phyloP scores from a whole-genome alignment of 495 filamentous ascomycete genomes.

The Xylaria sp. region DNA sequence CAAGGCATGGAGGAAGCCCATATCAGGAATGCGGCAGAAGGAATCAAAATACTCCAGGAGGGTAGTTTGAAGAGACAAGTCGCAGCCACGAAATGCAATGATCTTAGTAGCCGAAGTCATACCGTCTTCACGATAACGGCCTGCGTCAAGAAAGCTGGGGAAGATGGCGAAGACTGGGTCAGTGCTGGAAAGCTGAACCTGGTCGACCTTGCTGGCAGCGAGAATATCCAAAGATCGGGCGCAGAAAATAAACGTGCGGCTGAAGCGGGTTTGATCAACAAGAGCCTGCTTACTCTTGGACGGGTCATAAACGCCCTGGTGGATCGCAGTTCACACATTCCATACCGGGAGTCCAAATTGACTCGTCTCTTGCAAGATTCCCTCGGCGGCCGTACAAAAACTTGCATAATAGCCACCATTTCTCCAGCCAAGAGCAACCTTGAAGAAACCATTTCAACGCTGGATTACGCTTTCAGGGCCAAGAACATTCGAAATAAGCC shows the following conservation, averaged over 20 bases:
- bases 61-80: slow-evolving; percentile 95
- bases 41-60: slow-evolving; percentile 85
- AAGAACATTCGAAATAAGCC: slow-evolving; percentile 99
- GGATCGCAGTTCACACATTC: slow-evolving; percentile 88
- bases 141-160: slow-evolving; percentile 78
- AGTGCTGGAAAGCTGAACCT: slow-evolving; percentile 93
- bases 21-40: slow-evolving; percentile 82
- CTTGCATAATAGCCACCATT: slow-evolving; percentile 96
- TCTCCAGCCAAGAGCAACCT: slow-evolving; percentile 93
- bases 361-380: slow-evolving; percentile 96
- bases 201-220: slow-evolving; percentile 94
- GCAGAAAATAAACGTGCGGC: slow-evolving; percentile 97
- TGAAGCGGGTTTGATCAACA: slow-evolving; percentile 97
- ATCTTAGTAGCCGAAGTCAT: slow-evolving; percentile 93
- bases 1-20: slow-evolving; percentile 98
- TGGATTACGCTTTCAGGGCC: slow-evolving; percentile 96
- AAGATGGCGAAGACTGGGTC: slow-evolving; percentile 86
- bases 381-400: slow-evolving; percentile 92
- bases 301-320: slow-evolving; percentile 98
- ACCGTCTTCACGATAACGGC: slow-evolving; percentile 96
- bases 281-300: slow-evolving; percentile 91
- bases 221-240: slow-evolving; percentile 95
- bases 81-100: slow-evolving; percentile 97
- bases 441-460: slow-evolving; percentile 95
- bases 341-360: slow-evolving; percentile 95